Evolutionary conservation across 805 yeast genomes (phyloP).

Genomic region (Spathaspora arborariae): DNA sequence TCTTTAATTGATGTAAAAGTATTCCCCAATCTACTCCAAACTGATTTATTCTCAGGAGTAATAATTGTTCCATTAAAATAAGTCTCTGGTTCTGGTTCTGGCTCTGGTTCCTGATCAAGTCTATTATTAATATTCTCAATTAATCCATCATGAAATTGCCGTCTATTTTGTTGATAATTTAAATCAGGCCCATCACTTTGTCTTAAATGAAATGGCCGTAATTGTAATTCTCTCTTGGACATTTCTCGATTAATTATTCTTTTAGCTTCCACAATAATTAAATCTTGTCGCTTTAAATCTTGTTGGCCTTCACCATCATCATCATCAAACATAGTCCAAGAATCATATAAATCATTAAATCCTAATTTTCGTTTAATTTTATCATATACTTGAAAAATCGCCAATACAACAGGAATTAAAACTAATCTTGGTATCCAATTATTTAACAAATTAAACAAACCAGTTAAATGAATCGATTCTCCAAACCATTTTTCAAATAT

Average conservation of each 20-base stretch:
- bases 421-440: conserved; percentile 74
- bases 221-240: conserved; percentile 20
- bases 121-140: conserved; percentile 13
- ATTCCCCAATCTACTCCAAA: conserved; percentile 28
- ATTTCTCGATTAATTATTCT: conserved; percentile 35
- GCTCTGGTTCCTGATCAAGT: conserved; percentile 18
- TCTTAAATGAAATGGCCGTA: conserved; percentile 26
- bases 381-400: conserved; percentile 66
- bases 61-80: conserved; percentile 1
- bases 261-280: conserved; percentile 40
- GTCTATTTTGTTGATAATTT: conserved; percentile 26
- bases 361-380: conserved; percentile 43
- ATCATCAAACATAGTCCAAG: conserved; percentile 38
- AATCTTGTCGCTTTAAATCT: conserved; percentile 25
- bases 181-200: conserved; percentile 15
- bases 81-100: conserved; percentile 5
- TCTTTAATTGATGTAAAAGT: conserved; percentile 20
- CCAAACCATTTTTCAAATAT: conserved; percentile 74
- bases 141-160: conserved; percentile 20
- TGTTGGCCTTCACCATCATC: conserved; percentile 16
- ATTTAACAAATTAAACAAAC: conserved; percentile 68
- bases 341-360: conserved; percentile 34
- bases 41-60: conserved; percentile 1
- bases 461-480: conserved; percentile 67
- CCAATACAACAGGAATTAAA: conserved; percentile 63